Evolutionary conservation across 352 stramenopile species (phyloP).

Genomic region (Phytophthora pinifolia): DNA sequence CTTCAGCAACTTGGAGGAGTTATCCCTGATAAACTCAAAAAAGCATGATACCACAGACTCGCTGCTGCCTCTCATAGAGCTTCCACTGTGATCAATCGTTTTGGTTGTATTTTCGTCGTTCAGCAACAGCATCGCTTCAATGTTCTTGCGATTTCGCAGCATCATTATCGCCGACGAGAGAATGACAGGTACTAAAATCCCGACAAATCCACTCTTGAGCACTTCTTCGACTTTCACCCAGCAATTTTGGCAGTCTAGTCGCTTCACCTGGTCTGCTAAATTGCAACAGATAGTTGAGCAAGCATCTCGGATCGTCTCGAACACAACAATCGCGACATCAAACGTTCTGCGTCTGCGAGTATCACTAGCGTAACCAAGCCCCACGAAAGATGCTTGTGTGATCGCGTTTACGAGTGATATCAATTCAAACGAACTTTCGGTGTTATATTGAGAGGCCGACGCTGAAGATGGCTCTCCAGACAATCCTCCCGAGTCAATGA

Average conservation of each 20-base stretch:
- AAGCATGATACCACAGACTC: slow-evolving; percentile 7
- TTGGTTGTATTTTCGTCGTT: neutral
- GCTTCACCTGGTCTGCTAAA: slow-evolving; percentile 14
- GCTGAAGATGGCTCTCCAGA: neutral
- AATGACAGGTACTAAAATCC: slow-evolving; percentile 41
- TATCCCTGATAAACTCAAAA: slow-evolving; percentile 26
- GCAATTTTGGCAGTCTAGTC: slow-evolving; percentile 4
- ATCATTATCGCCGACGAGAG: slow-evolving; percentile 40
- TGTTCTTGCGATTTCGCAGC: slow-evolving; percentile 26
- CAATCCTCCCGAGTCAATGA: neutral
- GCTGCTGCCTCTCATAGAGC: neutral
- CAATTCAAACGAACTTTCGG: slow-evolving; percentile 34
- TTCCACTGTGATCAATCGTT: neutral
- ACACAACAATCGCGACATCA: slow-evolving; percentile 26
- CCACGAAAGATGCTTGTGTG: slow-evolving; percentile 37
- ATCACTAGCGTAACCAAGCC: slow-evolving; percentile 5
- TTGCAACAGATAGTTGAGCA: slow-evolving; percentile 29
- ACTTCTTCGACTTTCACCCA: slow-evolving; percentile 24
- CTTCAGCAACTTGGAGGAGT: slow-evolving; percentile 28
- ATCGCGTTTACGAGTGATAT: slow-evolving; percentile 52
- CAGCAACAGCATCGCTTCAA: slow-evolving; percentile 12
- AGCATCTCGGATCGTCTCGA: slow-evolving; percentile 28
- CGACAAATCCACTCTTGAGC: slow-evolving; percentile 40
- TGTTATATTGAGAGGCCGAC: slow-evolving; percentile 5
- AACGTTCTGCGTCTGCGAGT: slow-evolving; percentile 6